Evolutionary conservation across 2,329 filamentous ascomycete genomes (phyloP).

Genomic region (Emmonsia crescens): DNA sequence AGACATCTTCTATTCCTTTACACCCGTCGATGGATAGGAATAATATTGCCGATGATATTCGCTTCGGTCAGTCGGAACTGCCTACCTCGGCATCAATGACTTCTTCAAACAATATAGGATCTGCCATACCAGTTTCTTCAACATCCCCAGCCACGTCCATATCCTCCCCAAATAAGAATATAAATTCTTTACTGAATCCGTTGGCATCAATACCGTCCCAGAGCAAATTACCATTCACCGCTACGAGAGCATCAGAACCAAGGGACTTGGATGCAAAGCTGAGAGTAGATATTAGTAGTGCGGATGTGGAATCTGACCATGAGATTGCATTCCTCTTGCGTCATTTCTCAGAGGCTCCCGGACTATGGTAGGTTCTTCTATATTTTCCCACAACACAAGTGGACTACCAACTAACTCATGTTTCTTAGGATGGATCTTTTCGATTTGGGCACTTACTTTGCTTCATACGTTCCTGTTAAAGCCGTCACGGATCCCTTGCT

Average conservation of each 20-base stretch:
- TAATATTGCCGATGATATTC: constrained; percentile 7
- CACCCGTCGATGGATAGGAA: constrained; percentile 17
- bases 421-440: constrained; percentile 34
- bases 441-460: constrained; percentile 47
- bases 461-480: constrained; percentile 48
- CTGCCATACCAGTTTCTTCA: constrained; percentile 24
- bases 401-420: neutral
- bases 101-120: constrained; percentile 26
- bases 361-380: constrained; percentile 40
- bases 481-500: constrained; percentile 40
- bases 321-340: constrained; percentile 50
- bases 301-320: constrained; percentile 36
- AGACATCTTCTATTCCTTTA: constrained; percentile 13
- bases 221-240: constrained; percentile 21
- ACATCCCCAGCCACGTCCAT: constrained; percentile 36
- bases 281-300: constrained; percentile 15
- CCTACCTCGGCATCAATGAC: constrained; percentile 18
- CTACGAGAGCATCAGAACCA: constrained; percentile 16
- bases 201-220: constrained; percentile 32
- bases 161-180: constrained; percentile 36
- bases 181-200: constrained; percentile 48
- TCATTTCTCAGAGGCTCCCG: constrained; percentile 50
- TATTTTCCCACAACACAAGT: neutral
- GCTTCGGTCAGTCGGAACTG: constrained; percentile 15
- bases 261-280: constrained; percentile 14